Conservation (phyloP, 2,329 filamentous ascomycete genomes). For the Pseudocercospora fijiensis region DNA sequence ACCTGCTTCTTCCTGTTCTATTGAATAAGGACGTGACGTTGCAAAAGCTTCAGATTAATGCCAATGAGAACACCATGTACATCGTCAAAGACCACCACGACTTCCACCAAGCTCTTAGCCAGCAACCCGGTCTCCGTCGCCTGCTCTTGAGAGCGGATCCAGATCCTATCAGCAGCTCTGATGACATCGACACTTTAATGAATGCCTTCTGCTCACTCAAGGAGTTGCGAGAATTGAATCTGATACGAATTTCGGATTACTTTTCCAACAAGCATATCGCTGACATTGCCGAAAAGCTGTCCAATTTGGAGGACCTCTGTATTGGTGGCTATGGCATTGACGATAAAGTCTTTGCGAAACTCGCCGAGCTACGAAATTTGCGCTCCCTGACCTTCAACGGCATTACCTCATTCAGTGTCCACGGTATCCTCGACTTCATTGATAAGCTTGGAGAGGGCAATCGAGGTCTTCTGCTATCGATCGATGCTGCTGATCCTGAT, state of each 20-base stretch:
- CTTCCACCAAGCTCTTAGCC: slow-evolving; percentile 55
- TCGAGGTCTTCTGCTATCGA: slow-evolving; percentile 44
- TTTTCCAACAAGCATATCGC: slow-evolving; percentile 54
- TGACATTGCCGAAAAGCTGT: slow-evolving; percentile 48
- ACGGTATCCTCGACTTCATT: slow-evolving; percentile 52
- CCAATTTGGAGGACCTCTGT: slow-evolving; percentile 55
- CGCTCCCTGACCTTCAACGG: slow-evolving; percentile 56
- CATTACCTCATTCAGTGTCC: slow-evolving; percentile 55
- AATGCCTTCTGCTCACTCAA: slow-evolving; percentile 53
- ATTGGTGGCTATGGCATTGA: slow-evolving; percentile 57
- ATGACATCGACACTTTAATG: slow-evolving; percentile 52
- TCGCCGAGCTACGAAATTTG: slow-evolving; percentile 52
- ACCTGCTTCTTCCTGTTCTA: slow-evolving; percentile 54
- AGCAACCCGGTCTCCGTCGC: slow-evolving; percentile 51
- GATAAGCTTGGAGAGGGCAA: slow-evolving; percentile 43
- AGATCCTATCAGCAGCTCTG: slow-evolving; percentile 45
- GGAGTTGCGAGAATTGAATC: slow-evolving; percentile 54
- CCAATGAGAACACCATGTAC: slow-evolving; percentile 45
- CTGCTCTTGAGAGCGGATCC: slow-evolving; percentile 50
- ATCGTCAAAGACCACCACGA: slow-evolving; percentile 48
- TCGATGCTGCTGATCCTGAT: slow-evolving; percentile 49
- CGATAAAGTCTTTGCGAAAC: slow-evolving; percentile 48
- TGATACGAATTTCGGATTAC: slow-evolving; percentile 54
- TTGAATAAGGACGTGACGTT: slow-evolving; percentile 50
- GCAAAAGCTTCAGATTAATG: slow-evolving; percentile 48